Percentiles rank a stretch among this genome's conserved stretches.
Conservation (phyloP, 371 early-diverging fungal species). For the Funneliformis caledonium region DNA sequence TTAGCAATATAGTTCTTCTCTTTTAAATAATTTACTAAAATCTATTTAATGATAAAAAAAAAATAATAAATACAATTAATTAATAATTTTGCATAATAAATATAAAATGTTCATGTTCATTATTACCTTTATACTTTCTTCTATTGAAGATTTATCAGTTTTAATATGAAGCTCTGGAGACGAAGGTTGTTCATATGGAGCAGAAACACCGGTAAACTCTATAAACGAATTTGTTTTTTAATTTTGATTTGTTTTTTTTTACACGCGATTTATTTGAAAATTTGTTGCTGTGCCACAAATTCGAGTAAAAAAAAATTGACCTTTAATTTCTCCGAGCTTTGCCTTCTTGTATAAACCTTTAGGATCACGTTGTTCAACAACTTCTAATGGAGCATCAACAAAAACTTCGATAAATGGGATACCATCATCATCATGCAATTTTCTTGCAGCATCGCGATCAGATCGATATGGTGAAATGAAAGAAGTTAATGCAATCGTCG, state of each 20-base stretch:
- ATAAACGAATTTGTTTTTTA: background rate
- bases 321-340: constrained; percentile 89
- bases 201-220: constrained; percentile 93
- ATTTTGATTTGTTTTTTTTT: too few species aligned
- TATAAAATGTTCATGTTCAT: background rate
- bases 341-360: constrained; percentile 97
- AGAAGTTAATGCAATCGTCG: constrained; percentile 81
- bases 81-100: background rate
- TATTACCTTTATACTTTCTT: constrained; percentile 64
- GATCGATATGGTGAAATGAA: constrained; percentile 90
- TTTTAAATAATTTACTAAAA: background rate
- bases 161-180: constrained; percentile 85
- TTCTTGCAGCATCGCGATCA: constrained; percentile 83
- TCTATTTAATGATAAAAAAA: background rate
- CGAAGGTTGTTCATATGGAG: constrained; percentile 89
- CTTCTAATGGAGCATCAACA: constrained; percentile 86
- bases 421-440: constrained; percentile 74
- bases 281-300: background rate
- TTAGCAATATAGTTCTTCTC: background rate
- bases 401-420: constrained; percentile 82
- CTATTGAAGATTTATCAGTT: constrained; percentile 75
- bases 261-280: background rate
- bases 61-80: background rate
- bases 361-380: constrained; percentile 91
- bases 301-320: background rate